These are phyloP conservation scores for Nigrospora oryzae DNA, from an alignment of 2,329 filamentous ascomycete species.

Conservation along the genomic window DNA sequence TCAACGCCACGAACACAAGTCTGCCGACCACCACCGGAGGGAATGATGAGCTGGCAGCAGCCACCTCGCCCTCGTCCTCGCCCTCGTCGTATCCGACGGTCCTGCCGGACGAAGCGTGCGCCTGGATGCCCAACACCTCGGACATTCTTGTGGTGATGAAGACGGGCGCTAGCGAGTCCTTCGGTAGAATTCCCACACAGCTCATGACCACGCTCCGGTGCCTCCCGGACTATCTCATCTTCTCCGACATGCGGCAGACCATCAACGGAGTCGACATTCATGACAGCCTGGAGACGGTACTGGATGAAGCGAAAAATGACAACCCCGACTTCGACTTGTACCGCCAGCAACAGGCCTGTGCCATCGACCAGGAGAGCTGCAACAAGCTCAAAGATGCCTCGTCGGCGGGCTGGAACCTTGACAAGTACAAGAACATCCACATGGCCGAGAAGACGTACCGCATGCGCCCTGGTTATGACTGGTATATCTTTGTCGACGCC, in stretches of 20 bases:
- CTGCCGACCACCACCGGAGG: too few relatives aligned
- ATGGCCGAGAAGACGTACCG: slow-evolving; percentile 46
- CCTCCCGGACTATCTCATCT: slow-evolving; percentile 43
- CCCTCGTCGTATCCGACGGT: too few relatives aligned
- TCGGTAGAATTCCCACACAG: slow-evolving; percentile 42
- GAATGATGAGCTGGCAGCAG: too few relatives aligned
- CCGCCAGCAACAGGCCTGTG: slow-evolving; percentile 33
- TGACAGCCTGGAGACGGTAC: slow-evolving; percentile 37
- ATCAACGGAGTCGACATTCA: slow-evolving; percentile 34
- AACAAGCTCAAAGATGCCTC: slow-evolving; percentile 20
- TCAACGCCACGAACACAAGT: too few relatives aligned
- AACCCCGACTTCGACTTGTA: slow-evolving; percentile 44
- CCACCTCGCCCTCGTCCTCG: too few relatives aligned
- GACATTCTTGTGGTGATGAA: slow-evolving; percentile 45
- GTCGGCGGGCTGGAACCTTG: slow-evolving; percentile 41
- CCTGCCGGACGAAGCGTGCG: slow-evolving; percentile 12
- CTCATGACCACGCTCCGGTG: slow-evolving; percentile 44
- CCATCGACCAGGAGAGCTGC: slow-evolving; percentile 34
- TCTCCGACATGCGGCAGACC: slow-evolving; percentile 44
- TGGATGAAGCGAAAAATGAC: slow-evolving; percentile 29
- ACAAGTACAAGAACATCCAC: slow-evolving; percentile 56
- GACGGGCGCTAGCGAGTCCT: slow-evolving; percentile 47
- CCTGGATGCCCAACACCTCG: slow-evolving; percentile 32
- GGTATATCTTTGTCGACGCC: slow-evolving; percentile 52
- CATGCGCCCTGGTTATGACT: slow-evolving; percentile 42